These are phyloP conservation scores for Tolypocladium amazonense DNA, from an alignment of 2,329 filamentous ascomycete species.

Conservation along the genomic window DNA sequence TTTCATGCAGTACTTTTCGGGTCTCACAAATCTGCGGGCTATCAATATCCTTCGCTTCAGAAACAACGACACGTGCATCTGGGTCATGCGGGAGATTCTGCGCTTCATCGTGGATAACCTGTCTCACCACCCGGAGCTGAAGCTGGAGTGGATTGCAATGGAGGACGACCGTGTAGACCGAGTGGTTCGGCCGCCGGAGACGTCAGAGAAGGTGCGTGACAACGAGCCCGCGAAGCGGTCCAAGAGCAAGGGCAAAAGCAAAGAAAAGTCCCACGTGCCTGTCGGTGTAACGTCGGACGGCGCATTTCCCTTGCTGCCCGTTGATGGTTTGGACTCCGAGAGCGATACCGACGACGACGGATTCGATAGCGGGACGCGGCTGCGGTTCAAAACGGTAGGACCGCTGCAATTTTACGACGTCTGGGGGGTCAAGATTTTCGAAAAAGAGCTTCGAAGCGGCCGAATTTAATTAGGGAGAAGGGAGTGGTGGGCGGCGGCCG, in stretches of 20 bases:
- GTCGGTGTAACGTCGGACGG: conserved; percentile 5
- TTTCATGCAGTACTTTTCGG: conserved; percentile 42
- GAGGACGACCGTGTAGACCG: conserved; percentile 38
- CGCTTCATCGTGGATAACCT: conserved; percentile 50
- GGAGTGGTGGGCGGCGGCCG: background rate
- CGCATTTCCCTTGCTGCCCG: conserved; percentile 17
- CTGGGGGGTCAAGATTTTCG: conserved; percentile 44
- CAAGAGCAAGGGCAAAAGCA: conserved; percentile 25
- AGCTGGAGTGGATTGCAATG: conserved; percentile 49
- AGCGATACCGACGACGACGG: conserved; percentile 23
- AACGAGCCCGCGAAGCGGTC: conserved; percentile 16
- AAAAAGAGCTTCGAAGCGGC: conserved; percentile 40
- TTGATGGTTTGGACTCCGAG: conserved; percentile 17
- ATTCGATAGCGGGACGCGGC: conserved; percentile 18
- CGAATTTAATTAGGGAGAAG: conserved; percentile 9
- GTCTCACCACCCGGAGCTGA: conserved; percentile 41
- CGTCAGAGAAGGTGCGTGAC: conserved; percentile 12
- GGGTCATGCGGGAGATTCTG: conserved; percentile 44
- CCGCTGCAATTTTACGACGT: conserved; percentile 27
- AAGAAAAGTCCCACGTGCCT: conserved; percentile 11
- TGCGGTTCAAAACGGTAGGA: conserved; percentile 24
- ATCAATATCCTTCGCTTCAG: conserved; percentile 45
- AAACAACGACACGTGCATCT: conserved; percentile 44
- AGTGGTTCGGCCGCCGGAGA: conserved; percentile 30
- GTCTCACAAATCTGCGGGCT: conserved; percentile 37